These are phyloP conservation scores for Didymella arachidicola DNA, from an alignment of 2,329 filamentous ascomycete species.

Conservation along the genomic window DNA sequence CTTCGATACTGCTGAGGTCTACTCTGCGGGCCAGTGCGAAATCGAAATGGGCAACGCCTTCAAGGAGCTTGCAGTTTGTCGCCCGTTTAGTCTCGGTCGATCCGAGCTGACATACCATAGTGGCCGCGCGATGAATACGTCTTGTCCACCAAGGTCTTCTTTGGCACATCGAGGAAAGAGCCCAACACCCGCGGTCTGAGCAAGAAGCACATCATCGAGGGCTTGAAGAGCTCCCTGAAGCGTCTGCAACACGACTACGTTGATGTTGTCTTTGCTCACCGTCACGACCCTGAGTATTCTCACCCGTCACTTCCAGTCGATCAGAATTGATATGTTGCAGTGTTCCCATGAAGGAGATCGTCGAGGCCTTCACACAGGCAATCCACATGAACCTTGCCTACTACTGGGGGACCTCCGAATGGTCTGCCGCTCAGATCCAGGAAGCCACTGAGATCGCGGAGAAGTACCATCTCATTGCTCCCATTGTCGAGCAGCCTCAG, in stretches of 20 bases:
- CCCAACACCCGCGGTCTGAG: slow-evolving; percentile 61
- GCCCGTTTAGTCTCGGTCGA: not conserved
- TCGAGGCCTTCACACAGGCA: slow-evolving; percentile 62
- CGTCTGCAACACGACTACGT: slow-evolving; percentile 71
- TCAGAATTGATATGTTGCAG: slow-evolving; percentile 33
- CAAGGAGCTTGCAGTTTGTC: slow-evolving; percentile 53
- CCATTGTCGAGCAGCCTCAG: slow-evolving; percentile 63
- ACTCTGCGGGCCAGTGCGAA: slow-evolving; percentile 68
- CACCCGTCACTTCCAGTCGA: not conserved
- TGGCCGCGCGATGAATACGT: slow-evolving; percentile 55
- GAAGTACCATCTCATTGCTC: slow-evolving; percentile 68
- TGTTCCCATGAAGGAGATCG: slow-evolving; percentile 69
- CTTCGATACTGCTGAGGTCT: slow-evolving; percentile 61
- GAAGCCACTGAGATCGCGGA: slow-evolving; percentile 67
- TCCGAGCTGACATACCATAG: slow-evolving; percentile 33
- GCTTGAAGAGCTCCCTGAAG: slow-evolving; percentile 64
- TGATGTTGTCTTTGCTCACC: slow-evolving; percentile 69
- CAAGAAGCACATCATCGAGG: slow-evolving; percentile 64
- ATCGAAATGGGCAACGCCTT: slow-evolving; percentile 63
- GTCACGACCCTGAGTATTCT: slow-evolving; percentile 60
- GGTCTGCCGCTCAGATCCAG: slow-evolving; percentile 66
- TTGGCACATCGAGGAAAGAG: slow-evolving; percentile 66
- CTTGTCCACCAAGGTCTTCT: slow-evolving; percentile 54
- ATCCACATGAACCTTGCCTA: slow-evolving; percentile 66
- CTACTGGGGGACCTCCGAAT: slow-evolving; percentile 64